phyloP scores from a whole-genome alignment of 1,139 yeast genomes.

The Nadsonia starkeyi-henricii region DNA sequence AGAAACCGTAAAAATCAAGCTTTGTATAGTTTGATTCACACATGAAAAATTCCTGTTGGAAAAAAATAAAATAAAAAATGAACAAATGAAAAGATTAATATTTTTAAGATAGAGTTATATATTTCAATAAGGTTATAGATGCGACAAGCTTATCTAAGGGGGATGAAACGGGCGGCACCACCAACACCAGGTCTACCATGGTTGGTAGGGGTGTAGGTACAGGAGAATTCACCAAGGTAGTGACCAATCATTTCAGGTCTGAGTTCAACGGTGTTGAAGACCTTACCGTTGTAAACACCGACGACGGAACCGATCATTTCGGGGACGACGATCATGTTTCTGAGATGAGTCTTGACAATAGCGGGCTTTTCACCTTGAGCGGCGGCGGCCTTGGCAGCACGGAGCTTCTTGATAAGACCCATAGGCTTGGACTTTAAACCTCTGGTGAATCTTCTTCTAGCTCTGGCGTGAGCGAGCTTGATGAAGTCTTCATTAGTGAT shows the following conservation, averaged over 20 bases:
- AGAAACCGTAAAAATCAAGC: too few species aligned
- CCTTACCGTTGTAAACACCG: constrained; percentile 99
- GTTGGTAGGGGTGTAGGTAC: constrained; percentile 98
- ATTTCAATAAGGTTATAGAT: too few species aligned
- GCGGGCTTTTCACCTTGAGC: constrained; percentile 96
- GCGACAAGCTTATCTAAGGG: constrained; percentile 21
- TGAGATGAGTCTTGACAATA: constrained; percentile 96
- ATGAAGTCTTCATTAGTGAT: constrained; percentile 95
- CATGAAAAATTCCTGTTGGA: too few species aligned
- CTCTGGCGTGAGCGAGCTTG: constrained; percentile 95
- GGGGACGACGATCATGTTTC: constrained; percentile 98
- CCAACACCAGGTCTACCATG: constrained; percentile 98
- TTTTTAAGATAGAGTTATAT: too few species aligned
- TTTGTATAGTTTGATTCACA: too few species aligned
- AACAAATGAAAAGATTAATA: too few species aligned
- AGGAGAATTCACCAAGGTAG: constrained; percentile 99
- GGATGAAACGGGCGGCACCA: constrained; percentile 41
- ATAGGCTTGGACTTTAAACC: constrained; percentile 93
- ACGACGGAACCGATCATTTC: constrained; percentile 99
- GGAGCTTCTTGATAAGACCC: constrained; percentile 95
- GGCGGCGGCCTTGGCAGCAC: constrained; percentile 92
- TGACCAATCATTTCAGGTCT: constrained; percentile 99
- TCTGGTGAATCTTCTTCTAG: constrained; percentile 98
- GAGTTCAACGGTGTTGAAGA: constrained; percentile 97
- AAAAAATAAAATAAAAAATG: too few species aligned